phyloP scores from a whole-genome alignment of 495 filamentous ascomycete species.

The Penicillium paxilli region DNA sequence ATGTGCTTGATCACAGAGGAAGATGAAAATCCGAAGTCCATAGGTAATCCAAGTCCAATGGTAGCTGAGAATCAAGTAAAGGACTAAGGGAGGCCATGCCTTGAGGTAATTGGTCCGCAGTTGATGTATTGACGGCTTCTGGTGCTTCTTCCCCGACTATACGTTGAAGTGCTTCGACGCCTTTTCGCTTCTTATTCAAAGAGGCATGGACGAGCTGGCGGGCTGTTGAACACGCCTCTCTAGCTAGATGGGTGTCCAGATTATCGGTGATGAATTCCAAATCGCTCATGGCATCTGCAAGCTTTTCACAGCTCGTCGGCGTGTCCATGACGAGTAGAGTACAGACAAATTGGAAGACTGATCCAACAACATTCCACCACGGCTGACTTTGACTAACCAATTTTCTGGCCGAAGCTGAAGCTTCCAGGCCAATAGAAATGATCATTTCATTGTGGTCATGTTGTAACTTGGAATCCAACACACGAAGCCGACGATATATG shows the following conservation, averaged over 20 bases:
- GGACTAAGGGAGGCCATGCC: slow-evolving; percentile 9
- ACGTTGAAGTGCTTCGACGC: slow-evolving; percentile 16
- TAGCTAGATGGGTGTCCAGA: slow-evolving; percentile 35
- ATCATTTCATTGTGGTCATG: slow-evolving; percentile 21
- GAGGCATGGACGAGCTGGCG: slow-evolving; percentile 28
- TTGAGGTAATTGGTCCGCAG: slow-evolving; percentile 1
- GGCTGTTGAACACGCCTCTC: slow-evolving; percentile 41
- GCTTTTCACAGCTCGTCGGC: slow-evolving; percentile 25
- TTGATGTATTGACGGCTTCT: neutral
- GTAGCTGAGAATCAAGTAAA: slow-evolving; percentile 6
- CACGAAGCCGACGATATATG: slow-evolving; percentile 38
- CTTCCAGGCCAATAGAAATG: slow-evolving; percentile 13
- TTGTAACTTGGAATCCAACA: slow-evolving; percentile 22
- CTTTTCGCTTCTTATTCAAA: slow-evolving; percentile 24
- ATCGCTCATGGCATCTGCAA: slow-evolving; percentile 36
- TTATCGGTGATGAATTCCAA: slow-evolving; percentile 31
- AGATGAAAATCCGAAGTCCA: slow-evolving; percentile 17
- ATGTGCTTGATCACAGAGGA: slow-evolving; percentile 2
- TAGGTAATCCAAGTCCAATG: slow-evolving; percentile 16
- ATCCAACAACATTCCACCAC: slow-evolving; percentile 45
- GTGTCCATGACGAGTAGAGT: slow-evolving; percentile 43
- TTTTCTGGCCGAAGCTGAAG: slow-evolving; percentile 26
- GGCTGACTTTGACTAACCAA: slow-evolving; percentile 26
- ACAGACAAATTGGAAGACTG: slow-evolving; percentile 45
- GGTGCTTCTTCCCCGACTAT: slow-evolving; percentile 8